A percentile compares a stretch with the other conserved stretches of the same genome.
phyloP scores from a whole-genome alignment of 208 protist genomes.

The Tetramitus jugosus region DNA sequence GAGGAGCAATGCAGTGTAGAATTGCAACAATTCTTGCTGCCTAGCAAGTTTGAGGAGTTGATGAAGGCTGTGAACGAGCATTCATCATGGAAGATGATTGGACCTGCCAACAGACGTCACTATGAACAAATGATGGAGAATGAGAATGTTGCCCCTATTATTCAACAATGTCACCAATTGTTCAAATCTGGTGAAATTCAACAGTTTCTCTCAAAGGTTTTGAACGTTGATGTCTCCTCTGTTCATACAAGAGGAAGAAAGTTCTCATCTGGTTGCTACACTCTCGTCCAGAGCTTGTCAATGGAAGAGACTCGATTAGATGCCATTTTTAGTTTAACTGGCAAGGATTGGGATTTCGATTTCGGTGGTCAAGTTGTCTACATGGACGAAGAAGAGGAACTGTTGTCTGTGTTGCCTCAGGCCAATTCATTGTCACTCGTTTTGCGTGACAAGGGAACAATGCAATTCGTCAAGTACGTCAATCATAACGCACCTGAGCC shows the following conservation, averaged over 20 bases:
- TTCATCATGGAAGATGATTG: background rate
- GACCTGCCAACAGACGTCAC: constrained; percentile 8
- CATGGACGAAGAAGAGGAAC: constrained; percentile 23
- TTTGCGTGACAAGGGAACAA: constrained; percentile 5
- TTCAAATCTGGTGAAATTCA: background rate
- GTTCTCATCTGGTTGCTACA: background rate
- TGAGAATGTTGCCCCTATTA: background rate
- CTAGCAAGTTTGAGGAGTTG: background rate
- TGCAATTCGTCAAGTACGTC: constrained; percentile 18
- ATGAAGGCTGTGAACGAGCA: too few species aligned
- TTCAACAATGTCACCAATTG: background rate
- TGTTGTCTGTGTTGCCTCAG: constrained; percentile 8
- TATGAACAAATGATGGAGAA: background rate
- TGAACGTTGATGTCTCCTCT: background rate
- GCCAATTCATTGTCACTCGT: constrained; percentile 19
- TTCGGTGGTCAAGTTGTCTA: background rate
- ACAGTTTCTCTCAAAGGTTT: background rate
- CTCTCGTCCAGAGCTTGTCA: background rate
- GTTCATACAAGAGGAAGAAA: background rate
- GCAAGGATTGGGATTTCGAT: background rate
- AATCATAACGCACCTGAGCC: constrained; percentile 5
- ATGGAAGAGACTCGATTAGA: background rate
- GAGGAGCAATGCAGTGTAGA: background rate
- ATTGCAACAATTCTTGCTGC: background rate
- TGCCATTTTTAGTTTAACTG: background rate